phyloP scores from a whole-genome alignment of 2,329 filamentous ascomycete species.

The Monilinia aucupariae region DNA sequence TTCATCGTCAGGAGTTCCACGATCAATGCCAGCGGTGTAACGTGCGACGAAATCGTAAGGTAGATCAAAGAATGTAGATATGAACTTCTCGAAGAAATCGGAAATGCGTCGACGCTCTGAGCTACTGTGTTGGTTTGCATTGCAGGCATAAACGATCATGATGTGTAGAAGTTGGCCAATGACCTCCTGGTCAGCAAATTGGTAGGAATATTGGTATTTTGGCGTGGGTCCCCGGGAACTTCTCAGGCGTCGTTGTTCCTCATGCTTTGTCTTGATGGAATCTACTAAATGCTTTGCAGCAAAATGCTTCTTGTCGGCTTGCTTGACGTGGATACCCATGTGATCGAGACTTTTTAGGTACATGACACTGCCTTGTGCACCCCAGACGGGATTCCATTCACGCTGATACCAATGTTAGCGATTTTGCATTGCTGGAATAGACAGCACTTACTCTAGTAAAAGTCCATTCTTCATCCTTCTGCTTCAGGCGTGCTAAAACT shows the following conservation, averaged over 20 bases:
- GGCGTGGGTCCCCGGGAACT: conserved; percentile 56
- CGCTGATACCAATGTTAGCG: conserved; percentile 45
- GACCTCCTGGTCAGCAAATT: conserved; percentile 66
- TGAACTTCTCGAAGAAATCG: conserved; percentile 71
- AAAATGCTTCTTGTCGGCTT: conserved; percentile 84
- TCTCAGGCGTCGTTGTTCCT: conserved; percentile 76
- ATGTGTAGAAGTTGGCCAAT: conserved; percentile 57
- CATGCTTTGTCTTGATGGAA: conserved; percentile 85
- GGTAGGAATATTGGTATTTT: conserved; percentile 69
- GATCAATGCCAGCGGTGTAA: conserved; percentile 62
- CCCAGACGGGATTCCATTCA: conserved; percentile 99
- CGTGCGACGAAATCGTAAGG: conserved; percentile 63
- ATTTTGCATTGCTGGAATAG: neutral
- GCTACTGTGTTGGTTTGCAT: conserved; percentile 64
- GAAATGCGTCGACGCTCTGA: conserved; percentile 69
- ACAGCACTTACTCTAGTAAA: conserved; percentile 60
- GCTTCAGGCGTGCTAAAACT: conserved; percentile 81
- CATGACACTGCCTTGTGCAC: conserved; percentile 87
- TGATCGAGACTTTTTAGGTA: conserved; percentile 96
- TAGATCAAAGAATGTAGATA: conserved; percentile 71
- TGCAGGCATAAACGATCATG: conserved; percentile 59
- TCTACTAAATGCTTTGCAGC: conserved; percentile 85
- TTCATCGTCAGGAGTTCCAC: conserved; percentile 70
- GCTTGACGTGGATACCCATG: conserved; percentile 86
- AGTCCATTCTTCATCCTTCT: conserved; percentile 97